Evolutionary conservation across 768 basidiomycete genomes (phyloP), one percentile per base, ranked within the genome.

Genomic region (Boletus eberwhitei): DNA sequence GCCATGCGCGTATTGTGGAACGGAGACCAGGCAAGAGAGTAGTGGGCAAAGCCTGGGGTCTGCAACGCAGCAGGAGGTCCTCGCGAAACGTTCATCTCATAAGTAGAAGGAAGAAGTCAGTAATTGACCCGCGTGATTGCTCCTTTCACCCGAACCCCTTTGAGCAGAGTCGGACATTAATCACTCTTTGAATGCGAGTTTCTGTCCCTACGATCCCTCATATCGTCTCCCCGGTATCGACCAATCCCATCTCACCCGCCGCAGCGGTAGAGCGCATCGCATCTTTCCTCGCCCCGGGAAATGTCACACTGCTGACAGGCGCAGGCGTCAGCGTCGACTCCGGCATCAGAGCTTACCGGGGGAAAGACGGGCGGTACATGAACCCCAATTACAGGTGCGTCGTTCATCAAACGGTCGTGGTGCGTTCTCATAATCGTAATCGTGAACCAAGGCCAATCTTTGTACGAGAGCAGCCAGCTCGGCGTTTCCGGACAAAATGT

Each of bases 311-410:
- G 16, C 68, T 98, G 51, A 94, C 93, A 0, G 94, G 94, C 3
- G 96, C 96, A 0, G 96, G 96, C 8, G 90, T 97, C 59, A 91
- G 89, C 68, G 94, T 98, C 29, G 96, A 98, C 70, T 92, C 89
- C 26, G 96, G 96, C 42, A 96, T 98, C 56, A 78, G 92, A 60
- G 93, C 94, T n/a, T 97, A 98, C 71, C 77, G 94, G 53, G 94
- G 94, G 1, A 68, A 66, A 57, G 90, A 95, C 64, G 94, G 94
- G 16, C 76, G 86, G 59, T 93, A 93, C 71, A 83, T 90, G 83
- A 90, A 93, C 64, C 90, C 88, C n/a, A 87, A 92, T 69, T 92
- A 90, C 76, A 87, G 85, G 89, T 90, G 63, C 60, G 81, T 61
- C 51, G 0, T 22, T 21, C 32, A 2, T 17, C 24, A 7, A 8